Evolutionary conservation across 495 filamentous ascomycete genomes (phyloP).

Genomic region (Tricharina praecox): DNA sequence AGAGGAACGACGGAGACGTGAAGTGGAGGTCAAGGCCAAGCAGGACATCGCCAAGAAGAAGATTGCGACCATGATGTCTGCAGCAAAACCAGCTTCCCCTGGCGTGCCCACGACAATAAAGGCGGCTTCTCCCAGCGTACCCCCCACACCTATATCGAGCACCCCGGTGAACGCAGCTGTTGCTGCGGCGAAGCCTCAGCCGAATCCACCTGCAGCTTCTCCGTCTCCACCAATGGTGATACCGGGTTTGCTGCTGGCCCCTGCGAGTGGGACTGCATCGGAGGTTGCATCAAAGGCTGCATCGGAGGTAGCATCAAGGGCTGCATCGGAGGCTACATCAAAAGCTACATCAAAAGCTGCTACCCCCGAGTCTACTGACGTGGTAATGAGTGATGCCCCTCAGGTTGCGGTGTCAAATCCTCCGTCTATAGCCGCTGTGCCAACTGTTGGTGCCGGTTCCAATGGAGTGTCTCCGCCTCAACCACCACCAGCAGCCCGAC

Average conservation of each 20-base stretch:
- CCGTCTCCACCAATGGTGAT: constrained; percentile 11
- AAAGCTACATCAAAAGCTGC: neutral
- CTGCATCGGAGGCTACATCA: too few relatives aligned
- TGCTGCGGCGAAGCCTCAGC: neutral
- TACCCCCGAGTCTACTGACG: constrained; percentile 14
- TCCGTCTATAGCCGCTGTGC: neutral
- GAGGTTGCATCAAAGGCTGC: too few relatives aligned
- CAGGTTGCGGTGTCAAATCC: neutral
- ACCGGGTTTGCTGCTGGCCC: constrained; percentile 21
- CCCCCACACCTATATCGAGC: constrained; percentile 24
- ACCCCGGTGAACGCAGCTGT: constrained; percentile 18
- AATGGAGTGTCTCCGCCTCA: neutral
- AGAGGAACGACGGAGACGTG: constrained; percentile 20
- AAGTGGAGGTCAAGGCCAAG: constrained; percentile 32
- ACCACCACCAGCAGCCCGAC: constrained; percentile 17
- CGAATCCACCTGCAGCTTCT: constrained; percentile 9
- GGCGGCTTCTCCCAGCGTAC: constrained; percentile 13
- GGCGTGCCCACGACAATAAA: constrained; percentile 18
- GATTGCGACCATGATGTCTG: constrained; percentile 22
- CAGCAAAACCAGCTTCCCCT: constrained; percentile 19
- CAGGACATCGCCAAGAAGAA: constrained; percentile 38
- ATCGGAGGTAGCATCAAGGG: too few relatives aligned
- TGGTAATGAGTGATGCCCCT: constrained; percentile 22
- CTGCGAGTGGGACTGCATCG: too few relatives aligned
- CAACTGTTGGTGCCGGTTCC: neutral